phyloP scores from a whole-genome alignment of 805 yeast species.

The Tetrapisispora fleetii region DNA sequence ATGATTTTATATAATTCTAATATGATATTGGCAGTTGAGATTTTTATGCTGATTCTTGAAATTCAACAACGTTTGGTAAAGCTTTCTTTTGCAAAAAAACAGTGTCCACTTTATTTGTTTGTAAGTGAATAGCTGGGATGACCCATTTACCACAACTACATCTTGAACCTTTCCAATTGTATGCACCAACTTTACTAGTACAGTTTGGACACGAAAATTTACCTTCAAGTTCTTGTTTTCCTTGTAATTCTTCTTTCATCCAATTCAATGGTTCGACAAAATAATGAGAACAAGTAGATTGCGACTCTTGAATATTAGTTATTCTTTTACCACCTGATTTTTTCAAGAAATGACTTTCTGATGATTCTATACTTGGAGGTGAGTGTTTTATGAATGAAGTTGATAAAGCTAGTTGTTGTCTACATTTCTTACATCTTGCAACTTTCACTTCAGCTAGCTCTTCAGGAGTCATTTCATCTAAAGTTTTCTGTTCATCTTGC shows the following conservation, averaged over 20 bases:
- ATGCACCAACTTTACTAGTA: slow-evolving; percentile 76
- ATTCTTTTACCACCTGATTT: slow-evolving; percentile 55
- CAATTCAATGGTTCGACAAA: slow-evolving; percentile 84
- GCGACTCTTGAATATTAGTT: slow-evolving; percentile 46
- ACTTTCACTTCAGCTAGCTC: slow-evolving; percentile 25
- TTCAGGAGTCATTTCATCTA: slow-evolving; percentile 20
- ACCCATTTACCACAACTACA: slow-evolving; percentile 96
- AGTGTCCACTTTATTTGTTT: slow-evolving; percentile 71
- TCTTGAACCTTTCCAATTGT: slow-evolving; percentile 88
- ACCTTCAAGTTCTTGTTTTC: slow-evolving; percentile 71
- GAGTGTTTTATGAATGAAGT: slow-evolving; percentile 53
- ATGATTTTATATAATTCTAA: background rate
- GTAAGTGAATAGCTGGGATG: slow-evolving; percentile 80
- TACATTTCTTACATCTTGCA: slow-evolving; percentile 75
- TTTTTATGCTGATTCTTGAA: slow-evolving; percentile 5
- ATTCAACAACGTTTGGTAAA: slow-evolving; percentile 20
- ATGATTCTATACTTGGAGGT: slow-evolving; percentile 55
- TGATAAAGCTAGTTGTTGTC: slow-evolving; percentile 57
- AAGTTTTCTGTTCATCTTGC: slow-evolving; percentile 19
- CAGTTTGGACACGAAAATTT: slow-evolving; percentile 81
- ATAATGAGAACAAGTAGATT: slow-evolving; percentile 65
- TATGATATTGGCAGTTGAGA: background rate
- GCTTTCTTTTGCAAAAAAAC: slow-evolving; percentile 23
- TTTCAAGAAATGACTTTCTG: slow-evolving; percentile 56
- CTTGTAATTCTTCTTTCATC: slow-evolving; percentile 75